Conservation (phyloP, 208 protist species). For the Spongospora subterranea region DNA sequence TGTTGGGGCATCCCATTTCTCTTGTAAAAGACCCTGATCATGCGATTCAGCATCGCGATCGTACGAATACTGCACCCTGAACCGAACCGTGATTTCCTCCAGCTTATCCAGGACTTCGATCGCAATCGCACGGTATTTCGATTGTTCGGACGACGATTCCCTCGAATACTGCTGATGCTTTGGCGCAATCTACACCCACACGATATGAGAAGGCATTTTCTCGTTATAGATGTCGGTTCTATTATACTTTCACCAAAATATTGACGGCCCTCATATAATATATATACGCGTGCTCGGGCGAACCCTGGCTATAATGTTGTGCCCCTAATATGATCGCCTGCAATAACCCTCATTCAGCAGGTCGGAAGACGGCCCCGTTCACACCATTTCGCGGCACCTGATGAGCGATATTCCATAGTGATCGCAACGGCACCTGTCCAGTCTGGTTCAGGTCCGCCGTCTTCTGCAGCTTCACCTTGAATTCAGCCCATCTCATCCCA, state of each 20-base stretch:
- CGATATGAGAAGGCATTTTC: background rate
- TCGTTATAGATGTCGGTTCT: background rate
- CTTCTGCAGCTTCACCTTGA: constrained; percentile 49
- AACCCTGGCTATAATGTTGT: too few relatives aligned
- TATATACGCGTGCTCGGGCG: background rate
- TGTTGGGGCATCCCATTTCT: background rate
- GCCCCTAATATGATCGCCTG: too few relatives aligned
- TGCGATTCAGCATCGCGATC: background rate
- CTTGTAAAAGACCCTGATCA: background rate
- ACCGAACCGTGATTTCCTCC: background rate
- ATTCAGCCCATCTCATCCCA: constrained; percentile 39
- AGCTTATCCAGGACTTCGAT: background rate
- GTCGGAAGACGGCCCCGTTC: too few relatives aligned
- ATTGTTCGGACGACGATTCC: background rate
- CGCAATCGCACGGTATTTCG: background rate
- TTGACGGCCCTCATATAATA: constrained; percentile 35
- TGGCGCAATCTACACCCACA: background rate
- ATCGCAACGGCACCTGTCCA: background rate
- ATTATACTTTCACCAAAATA: background rate
- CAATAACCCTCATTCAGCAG: too few relatives aligned
- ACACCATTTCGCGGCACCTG: too few relatives aligned
- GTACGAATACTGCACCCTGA: background rate
- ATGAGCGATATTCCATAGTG: background rate
- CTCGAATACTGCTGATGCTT: background rate
- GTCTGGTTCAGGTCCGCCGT: background rate